phyloP scores from a whole-genome alignment of 208 protist species.

The Trypanosoma theileri region DNA sequence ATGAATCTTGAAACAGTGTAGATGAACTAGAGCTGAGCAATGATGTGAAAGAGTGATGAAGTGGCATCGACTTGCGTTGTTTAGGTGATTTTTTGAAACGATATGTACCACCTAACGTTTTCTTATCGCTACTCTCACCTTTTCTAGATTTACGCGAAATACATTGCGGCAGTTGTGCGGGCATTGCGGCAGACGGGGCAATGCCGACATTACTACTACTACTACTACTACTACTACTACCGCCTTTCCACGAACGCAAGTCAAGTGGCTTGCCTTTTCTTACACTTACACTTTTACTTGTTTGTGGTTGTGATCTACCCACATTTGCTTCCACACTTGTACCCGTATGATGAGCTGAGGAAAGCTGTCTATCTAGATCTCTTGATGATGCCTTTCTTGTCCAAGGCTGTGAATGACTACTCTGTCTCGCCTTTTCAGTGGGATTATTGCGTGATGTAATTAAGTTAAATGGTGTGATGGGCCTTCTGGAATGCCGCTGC shows the following conservation, averaged over 20 bases:
- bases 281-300: no score
- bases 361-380: not conserved
- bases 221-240: not conserved
- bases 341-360: not conserved
- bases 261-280: no score
- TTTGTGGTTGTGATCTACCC: no score
- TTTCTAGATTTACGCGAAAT: no score
- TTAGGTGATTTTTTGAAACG: not conserved
- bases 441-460: not conserved
- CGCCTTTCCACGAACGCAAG: not conserved
- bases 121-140: no score
- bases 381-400: not conserved
- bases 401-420: not conserved
- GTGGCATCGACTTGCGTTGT: not conserved
- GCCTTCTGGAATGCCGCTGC: not conserved
- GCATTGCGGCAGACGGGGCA: not conserved
- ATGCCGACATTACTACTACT: not conserved
- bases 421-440: not conserved
- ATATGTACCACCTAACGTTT: not conserved
- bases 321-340: not conserved
- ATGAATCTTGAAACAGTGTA: slow-evolving; percentile 2
- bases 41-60: not conserved
- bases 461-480: not conserved
- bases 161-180: no score
- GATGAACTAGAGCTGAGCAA: slow-evolving; percentile 18